These are phyloP conservation scores for Uronychia setigera DNA, from an alignment of 73 alveolate genomes.

Conservation along the genomic window DNA sequence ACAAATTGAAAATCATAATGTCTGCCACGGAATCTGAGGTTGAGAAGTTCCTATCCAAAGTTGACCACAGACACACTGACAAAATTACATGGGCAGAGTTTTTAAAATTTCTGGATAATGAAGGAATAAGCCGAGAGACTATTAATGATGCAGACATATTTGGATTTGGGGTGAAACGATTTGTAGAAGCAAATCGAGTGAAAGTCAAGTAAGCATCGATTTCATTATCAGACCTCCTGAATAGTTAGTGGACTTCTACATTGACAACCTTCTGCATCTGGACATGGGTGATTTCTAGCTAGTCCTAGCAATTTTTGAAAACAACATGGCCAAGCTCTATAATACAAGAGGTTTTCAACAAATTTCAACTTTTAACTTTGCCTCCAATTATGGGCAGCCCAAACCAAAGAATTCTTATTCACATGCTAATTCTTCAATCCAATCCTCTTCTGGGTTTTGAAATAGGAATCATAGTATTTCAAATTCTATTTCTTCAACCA, in stretches of 20 bases:
- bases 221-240: background rate
- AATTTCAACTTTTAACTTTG: background rate
- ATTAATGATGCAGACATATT: conserved; percentile 58
- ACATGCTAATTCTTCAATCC: too few species aligned
- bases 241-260: conserved; percentile 36
- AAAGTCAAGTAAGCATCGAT: background rate
- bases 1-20: background rate
- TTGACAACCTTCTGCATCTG: conserved; percentile 36
- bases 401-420: too few species aligned
- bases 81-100: conserved; percentile 65
- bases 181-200: conserved; percentile 30
- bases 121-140: conserved; percentile 51
- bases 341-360: background rate
- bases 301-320: conserved; percentile 47
- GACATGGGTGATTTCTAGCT: conserved; percentile 26
- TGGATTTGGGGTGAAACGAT: conserved; percentile 53
- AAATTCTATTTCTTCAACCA: too few species aligned
- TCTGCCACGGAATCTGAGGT: background rate
- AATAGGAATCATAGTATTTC: too few species aligned
- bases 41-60: conserved; percentile 22
- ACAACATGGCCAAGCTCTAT: conserved; percentile 48
- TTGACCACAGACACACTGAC: conserved; percentile 54
- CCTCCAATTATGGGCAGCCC: background rate
- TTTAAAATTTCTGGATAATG: conserved; percentile 54
- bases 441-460: too few species aligned